These are phyloP conservation scores for Erodium moschatum DNA, from an alignment of 441 rosid genomes.

Conservation along the genomic window DNA sequence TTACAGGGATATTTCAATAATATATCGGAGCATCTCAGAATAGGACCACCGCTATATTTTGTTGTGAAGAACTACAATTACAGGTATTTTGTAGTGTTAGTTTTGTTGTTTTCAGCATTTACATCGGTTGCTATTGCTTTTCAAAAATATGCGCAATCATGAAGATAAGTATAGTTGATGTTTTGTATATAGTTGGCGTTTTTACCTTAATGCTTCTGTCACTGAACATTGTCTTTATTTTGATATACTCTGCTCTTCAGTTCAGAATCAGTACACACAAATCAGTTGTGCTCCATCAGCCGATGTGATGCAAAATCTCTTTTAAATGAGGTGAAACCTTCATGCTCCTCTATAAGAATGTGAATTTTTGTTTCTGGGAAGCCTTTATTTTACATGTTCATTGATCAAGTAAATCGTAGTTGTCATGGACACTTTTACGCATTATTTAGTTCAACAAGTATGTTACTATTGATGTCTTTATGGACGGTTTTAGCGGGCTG, in stretches of 20 bases:
- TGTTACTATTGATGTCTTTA: not conserved
- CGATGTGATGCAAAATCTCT: slow-evolving; percentile 84
- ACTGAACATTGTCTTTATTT: slow-evolving; percentile 21
- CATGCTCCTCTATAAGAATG: not conserved
- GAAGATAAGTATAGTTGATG: too few species aligned
- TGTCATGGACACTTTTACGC: not conserved
- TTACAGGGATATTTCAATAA: slow-evolving; percentile 82
- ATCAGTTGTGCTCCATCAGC: slow-evolving; percentile 90
- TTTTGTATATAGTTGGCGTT: too few species aligned
- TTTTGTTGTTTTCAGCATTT: not conserved
- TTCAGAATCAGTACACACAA: slow-evolving; percentile 79
- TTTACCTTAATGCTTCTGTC: slow-evolving; percentile 11
- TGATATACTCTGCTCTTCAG: slow-evolving; percentile 47
- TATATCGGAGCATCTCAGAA: slow-evolving; percentile 71
- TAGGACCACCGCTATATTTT: slow-evolving; percentile 90
- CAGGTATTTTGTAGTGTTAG: slow-evolving; percentile 40
- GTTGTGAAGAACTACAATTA: slow-evolving; percentile 87
- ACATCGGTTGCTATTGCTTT: not conserved
- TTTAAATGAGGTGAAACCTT: slow-evolving; percentile 62
- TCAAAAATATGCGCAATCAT: not conserved
- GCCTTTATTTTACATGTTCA: slow-evolving; percentile 6
- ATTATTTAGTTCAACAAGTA: not conserved
- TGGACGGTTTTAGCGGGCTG: not conserved
- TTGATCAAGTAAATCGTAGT: not conserved
- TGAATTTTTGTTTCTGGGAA: not conserved